Evolutionary conservation across 179 eudicot species (phyloP), one percentile per base, ranked within the genome.

Genomic region (Spergularia azorica): DNA sequence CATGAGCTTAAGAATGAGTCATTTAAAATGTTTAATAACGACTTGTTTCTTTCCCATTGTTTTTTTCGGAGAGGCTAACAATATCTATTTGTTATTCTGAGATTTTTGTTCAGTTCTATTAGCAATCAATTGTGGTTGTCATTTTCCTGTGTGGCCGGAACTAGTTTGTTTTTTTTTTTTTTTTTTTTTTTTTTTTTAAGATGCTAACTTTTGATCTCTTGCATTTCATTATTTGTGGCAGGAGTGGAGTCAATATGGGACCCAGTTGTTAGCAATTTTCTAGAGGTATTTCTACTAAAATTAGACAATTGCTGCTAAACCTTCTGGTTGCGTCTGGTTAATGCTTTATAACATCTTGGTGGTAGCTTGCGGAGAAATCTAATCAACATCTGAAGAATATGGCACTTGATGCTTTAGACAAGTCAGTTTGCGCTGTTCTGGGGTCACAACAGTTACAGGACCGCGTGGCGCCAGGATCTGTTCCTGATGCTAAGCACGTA

Each of bases 211-310:
- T 39, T 20, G 48, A 50, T 68, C 65, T 55, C 46, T 21, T 63
- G 32, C 32, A 70, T 15, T 50, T 63, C 5, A 18, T 18, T 74
- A 12, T 67, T 39, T 69, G 12, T 83, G 79, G 70, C 85, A 95
- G 99, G 99, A 74, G 98, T 94, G 85, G 94, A 93, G 86, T 95
- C 97, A 83, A 78, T 95, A 70, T 95, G 99, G 99, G 90, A 91
- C 85, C 94, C 90, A 76, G 86, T 91, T 36, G 83, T 88, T 63
- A 85, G 90, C 76, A 97, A 95, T 83, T 93, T 95, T 76, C 86
- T 95, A 55, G 97, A 95, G 99, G 99, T 95, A 84, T 80, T 67
- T 43, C 38, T 71, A 4, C 54, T 9, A 36, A 10, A 69, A 32
- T 41, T 26, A n/a, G 70, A 66, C 61, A 72, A 75, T 46, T 65